These are phyloP conservation scores for Cordyceps fumosorosea DNA, from an alignment of 2,329 filamentous ascomycete species.

Conservation along the genomic window DNA sequence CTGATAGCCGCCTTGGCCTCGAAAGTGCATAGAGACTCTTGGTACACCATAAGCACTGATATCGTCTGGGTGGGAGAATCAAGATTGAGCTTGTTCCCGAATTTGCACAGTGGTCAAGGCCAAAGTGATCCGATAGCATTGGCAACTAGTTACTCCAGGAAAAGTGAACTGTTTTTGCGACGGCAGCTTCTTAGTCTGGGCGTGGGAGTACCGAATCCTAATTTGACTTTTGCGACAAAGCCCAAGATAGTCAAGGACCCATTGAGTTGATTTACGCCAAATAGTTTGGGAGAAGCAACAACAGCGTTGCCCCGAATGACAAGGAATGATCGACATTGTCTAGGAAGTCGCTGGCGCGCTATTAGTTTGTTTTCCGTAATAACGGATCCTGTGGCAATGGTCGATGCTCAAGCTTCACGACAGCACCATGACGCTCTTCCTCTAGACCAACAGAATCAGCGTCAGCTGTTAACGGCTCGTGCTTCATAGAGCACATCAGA, in stretches of 20 bases:
- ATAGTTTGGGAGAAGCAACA: no score
- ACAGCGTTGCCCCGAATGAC: neutral
- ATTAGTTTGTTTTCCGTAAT: no score
- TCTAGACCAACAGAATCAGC: no score
- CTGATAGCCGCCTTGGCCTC: conserved; percentile 1
- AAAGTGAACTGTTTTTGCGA: neutral
- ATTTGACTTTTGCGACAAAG: neutral
- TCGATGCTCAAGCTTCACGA: no score
- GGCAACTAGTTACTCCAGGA: neutral
- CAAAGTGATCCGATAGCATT: neutral
- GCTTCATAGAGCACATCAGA: neutral
- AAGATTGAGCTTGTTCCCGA: neutral
- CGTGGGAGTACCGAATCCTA: neutral
- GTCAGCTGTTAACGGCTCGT: neutral
- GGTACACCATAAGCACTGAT: conserved; percentile 1
- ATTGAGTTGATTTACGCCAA: no score
- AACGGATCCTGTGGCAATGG: no score
- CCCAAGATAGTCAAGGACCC: neutral
- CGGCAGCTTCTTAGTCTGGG: neutral
- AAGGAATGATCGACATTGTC: no score
- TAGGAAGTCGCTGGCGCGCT: no score
- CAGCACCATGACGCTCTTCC: no score
- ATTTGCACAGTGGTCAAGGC: neutral
- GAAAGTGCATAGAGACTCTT: neutral
- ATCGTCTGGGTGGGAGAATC: neutral